Conservation (phyloP, 2,329 filamentous ascomycete species). For the Trichoderma atroviride region DNA sequence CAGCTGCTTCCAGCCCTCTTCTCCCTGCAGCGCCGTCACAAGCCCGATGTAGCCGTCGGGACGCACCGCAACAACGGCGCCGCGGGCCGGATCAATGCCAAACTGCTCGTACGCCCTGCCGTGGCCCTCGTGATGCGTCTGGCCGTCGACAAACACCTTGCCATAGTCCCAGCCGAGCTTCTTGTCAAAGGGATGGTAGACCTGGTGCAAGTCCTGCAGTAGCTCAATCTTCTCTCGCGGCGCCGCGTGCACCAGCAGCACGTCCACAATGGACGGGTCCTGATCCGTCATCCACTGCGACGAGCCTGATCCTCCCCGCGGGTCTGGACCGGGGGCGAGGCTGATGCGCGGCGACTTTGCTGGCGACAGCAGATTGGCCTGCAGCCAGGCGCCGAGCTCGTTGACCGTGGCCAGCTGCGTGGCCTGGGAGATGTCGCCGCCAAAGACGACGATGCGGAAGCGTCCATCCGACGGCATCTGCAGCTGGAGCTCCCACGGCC, state of each 20-base stretch:
- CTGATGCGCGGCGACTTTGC: slow-evolving; percentile 34
- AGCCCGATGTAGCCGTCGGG: slow-evolving; percentile 69
- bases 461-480: slow-evolving; percentile 58
- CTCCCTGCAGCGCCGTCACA: slow-evolving; percentile 43
- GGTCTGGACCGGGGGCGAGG: slow-evolving; percentile 30
- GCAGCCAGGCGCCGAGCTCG: slow-evolving; percentile 50
- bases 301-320: slow-evolving; percentile 6
- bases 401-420: slow-evolving; percentile 50
- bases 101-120: slow-evolving; percentile 58
- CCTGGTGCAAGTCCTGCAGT: slow-evolving; percentile 50
- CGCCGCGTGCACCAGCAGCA: slow-evolving; percentile 62
- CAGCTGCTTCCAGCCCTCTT: slow-evolving; percentile 26
- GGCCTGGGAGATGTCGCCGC: slow-evolving; percentile 55
- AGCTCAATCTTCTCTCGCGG: slow-evolving; percentile 53
- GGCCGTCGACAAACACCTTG: slow-evolving; percentile 59
- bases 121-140: slow-evolving; percentile 56
- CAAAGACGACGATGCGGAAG: slow-evolving; percentile 64
- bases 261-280: slow-evolving; percentile 51
- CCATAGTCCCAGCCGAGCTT: slow-evolving; percentile 58
- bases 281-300: slow-evolving; percentile 22
- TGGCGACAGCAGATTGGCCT: slow-evolving; percentile 45
- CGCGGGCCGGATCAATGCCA: slow-evolving; percentile 54
- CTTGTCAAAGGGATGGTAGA: slow-evolving; percentile 51
- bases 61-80: slow-evolving; percentile 61
- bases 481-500: slow-evolving; percentile 63